Base-by-base conservation (phyloP, 2,329 filamentous ascomycete genomes). In the Xylariaceae sp. region DNA sequence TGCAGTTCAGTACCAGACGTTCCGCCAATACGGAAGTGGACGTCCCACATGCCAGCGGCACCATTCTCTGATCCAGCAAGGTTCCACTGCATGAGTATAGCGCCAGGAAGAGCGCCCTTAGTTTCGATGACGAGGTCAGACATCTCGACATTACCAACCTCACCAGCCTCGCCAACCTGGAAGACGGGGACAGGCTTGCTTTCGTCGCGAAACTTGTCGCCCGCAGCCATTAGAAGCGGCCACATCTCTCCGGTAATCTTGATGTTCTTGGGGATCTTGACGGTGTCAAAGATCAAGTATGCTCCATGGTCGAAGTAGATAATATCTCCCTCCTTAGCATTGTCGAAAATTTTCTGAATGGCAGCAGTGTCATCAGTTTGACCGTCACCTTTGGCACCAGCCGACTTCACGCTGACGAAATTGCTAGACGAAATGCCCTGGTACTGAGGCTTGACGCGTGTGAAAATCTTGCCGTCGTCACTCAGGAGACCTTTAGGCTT, bases 21-120 rank as follows among this genome's bases (percentile, higher is more conserved):
- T 43, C 95, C 95, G 66, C 92, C 93, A 66, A 99, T 85, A 69
- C 95, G 91, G 77, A 95, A 89, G 79, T 99, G 95, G n/a, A 93
- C 88, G 68, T 99, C 95, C 90, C 93, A 99, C 75, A 97, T 87
- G 60, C 86, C 93, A 19, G 87, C 87, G 1, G 86, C 83, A 45
- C 91, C 91, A 55, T 87, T 81, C 52, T 74, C 79, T 64, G 81
- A 72, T 37, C 86, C 88, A 43, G 85, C 85, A 42, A 96, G 79
- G 75, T 97, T 97, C 89, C 91, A 97, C 73, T 97, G 84, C 77
- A 97, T 86, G 70, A 97, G 83, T 68, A 96, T 91, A 18, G 92
- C 93, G 63, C 93, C 93, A 0, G 92, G 89, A 60, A 91, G 88
- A 2, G 92, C 80, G 3, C 93, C 93, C 64, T 86, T 83, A 26